Conservation (phyloP, 129 eudicot genomes). For the Flaveria brownii region DNA sequence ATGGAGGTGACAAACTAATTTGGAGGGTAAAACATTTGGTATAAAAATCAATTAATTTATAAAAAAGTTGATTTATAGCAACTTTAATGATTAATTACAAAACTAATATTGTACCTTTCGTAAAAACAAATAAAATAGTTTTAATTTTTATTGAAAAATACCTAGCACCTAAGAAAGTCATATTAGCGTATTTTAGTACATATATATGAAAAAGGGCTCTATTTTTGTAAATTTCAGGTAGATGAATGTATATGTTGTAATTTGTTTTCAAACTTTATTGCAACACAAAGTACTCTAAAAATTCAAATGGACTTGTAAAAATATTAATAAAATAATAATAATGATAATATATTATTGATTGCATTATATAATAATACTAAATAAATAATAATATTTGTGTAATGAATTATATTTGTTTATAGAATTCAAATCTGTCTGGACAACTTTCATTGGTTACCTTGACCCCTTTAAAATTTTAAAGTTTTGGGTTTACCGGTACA, state of each 20-base stretch:
- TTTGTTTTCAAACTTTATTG: neutral
- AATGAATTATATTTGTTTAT: too few relatives aligned
- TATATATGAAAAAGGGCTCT: neutral
- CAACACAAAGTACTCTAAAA: neutral
- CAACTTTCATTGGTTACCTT: too few relatives aligned
- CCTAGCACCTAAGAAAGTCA: neutral
- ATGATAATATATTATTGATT: too few relatives aligned
- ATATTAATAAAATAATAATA: too few relatives aligned
- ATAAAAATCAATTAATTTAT: neutral
- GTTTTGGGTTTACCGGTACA: too few relatives aligned
- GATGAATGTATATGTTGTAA: neutral
- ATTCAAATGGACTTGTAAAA: too few relatives aligned
- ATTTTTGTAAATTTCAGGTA: neutral
- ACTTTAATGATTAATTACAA: neutral
- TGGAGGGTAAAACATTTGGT: neutral
- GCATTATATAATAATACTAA: too few relatives aligned
- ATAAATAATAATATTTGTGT: too few relatives aligned
- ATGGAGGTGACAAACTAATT: neutral
- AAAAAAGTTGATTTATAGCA: neutral
- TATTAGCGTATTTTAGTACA: neutral
- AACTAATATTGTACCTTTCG: neutral
- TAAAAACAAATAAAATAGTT: neutral
- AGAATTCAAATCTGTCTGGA: too few relatives aligned
- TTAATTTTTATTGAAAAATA: neutral
- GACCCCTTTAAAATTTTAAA: too few relatives aligned